A percentile compares a stretch with the other conserved stretches of the same genome.
Evolutionary conservation across 495 filamentous ascomycete genomes (phyloP).

Genomic region (Penicillium samsonianum): DNA sequence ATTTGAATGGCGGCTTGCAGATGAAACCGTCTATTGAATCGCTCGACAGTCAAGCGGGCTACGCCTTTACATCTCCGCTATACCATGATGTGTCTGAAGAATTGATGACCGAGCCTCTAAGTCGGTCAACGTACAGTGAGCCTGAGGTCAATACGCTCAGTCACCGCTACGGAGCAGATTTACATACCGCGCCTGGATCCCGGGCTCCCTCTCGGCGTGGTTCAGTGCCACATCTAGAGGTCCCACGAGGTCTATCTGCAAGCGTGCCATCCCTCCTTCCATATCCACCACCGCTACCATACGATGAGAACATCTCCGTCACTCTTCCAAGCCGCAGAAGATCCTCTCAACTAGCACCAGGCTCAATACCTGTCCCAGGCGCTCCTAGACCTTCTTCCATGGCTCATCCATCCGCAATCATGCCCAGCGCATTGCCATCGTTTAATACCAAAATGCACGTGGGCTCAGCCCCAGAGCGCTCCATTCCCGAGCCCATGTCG

Average conservation of each 20-base stretch:
- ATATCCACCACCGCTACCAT: conserved; percentile 29
- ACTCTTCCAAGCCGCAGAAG: conserved; percentile 21
- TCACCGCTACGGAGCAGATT: conserved; percentile 21
- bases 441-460: conserved; percentile 18
- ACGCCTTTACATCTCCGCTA: conserved; percentile 37
- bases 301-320: conserved; percentile 35
- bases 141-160: conserved; percentile 27
- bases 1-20: conserved; percentile 28
- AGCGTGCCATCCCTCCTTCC: conserved; percentile 33
- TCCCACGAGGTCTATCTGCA: conserved; percentile 31
- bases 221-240: conserved; percentile 23
- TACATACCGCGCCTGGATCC: conserved; percentile 30
- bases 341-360: conserved; percentile 5
- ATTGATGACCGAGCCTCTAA: conserved; percentile 28
- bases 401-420: conserved; percentile 43
- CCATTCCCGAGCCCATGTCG: conserved; percentile 34
- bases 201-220: conserved; percentile 31
- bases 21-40: conserved; percentile 42
- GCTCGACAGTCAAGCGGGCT: conserved; percentile 29
- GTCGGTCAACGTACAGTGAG: conserved; percentile 43
- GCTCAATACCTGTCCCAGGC: neutral
- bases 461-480: conserved; percentile 29
- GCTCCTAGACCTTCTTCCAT: conserved; percentile 9
- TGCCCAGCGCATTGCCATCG: conserved; percentile 39
- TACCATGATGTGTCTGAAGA: conserved; percentile 33